Evolutionary conservation across 2,329 filamentous ascomycete genomes (phyloP).

Genomic region (Thelonectria olida): DNA sequence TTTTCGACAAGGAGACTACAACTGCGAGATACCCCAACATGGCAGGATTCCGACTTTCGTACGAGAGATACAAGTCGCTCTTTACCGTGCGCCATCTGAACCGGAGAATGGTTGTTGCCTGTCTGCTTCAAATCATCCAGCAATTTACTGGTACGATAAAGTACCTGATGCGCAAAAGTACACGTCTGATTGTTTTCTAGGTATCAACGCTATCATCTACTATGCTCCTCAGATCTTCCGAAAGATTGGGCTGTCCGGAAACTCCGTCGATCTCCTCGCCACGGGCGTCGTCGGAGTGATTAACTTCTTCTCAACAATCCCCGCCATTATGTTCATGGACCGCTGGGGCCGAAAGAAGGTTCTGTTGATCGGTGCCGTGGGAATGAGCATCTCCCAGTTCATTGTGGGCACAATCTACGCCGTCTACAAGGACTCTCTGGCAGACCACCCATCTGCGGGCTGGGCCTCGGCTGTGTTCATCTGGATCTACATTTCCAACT

Average conservation of each 20-base stretch:
- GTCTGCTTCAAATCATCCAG: constrained; percentile 13
- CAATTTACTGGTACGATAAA: constrained; percentile 9
- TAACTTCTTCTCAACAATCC: constrained; percentile 28
- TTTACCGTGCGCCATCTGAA: constrained; percentile 13
- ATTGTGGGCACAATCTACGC: constrained; percentile 24
- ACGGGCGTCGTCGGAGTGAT: constrained; percentile 33
- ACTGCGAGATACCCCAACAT: constrained; percentile 18
- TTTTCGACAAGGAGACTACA: constrained; percentile 22
- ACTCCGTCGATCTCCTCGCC: constrained; percentile 28
- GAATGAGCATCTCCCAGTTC: constrained; percentile 20
- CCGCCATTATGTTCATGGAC: constrained; percentile 27
- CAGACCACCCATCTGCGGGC: constrained; percentile 18
- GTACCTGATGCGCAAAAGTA: no score
- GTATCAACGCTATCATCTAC: constrained; percentile 57
- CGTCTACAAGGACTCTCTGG: constrained; percentile 19
- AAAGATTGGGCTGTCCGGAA: constrained; percentile 55
- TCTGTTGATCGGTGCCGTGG: constrained; percentile 18
- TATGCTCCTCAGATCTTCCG: constrained; percentile 66
- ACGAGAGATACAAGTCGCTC: constrained; percentile 19
- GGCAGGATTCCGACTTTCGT: not conserved
- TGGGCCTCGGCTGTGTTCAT: constrained; percentile 24
- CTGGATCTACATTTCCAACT: constrained; percentile 21
- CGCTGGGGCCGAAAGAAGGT: constrained; percentile 24
- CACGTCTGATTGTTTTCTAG: not conserved
- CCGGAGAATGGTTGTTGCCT: constrained; percentile 13